Percentiles rank a stretch among this genome's conserved stretches.
phyloP scores from a whole-genome alignment of 1,284 basidiomycete genomes.

The Pisolithus thermaeus region DNA sequence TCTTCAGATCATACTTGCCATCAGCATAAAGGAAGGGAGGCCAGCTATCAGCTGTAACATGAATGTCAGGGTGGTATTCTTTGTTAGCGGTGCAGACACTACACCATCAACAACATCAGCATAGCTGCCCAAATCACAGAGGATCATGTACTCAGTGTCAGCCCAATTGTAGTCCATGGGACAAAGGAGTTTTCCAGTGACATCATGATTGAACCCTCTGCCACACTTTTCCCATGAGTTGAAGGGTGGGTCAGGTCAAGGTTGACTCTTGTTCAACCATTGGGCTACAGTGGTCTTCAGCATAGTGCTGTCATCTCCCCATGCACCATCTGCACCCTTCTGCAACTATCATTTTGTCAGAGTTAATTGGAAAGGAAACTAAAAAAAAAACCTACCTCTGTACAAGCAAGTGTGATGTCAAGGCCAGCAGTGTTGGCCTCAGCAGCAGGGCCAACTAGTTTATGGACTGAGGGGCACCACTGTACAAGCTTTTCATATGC shows the following conservation, averaged over 20 bases:
- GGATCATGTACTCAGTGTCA: slow-evolving; percentile 12
- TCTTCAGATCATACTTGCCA: slow-evolving; percentile 5
- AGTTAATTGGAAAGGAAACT: too few relatives aligned
- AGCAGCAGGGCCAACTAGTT: too few relatives aligned
- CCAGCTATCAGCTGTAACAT: slow-evolving; percentile 13
- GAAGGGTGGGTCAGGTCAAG: slow-evolving; percentile 8
- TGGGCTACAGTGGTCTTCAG: slow-evolving; percentile 11
- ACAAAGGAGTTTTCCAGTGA: slow-evolving; percentile 22
- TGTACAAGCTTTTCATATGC: too few relatives aligned
- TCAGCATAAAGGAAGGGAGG: slow-evolving; percentile 14
- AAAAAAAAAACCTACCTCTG: too few relatives aligned
- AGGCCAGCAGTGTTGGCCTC: too few relatives aligned
- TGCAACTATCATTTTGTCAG: slow-evolving; percentile 5
- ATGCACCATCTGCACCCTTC: slow-evolving; percentile 11
- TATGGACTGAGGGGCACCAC: too few relatives aligned
- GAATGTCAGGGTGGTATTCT: slow-evolving; percentile 10
- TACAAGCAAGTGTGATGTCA: too few relatives aligned
- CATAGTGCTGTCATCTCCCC: slow-evolving; percentile 14
- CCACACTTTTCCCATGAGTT: slow-evolving; percentile 2
- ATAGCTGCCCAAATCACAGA: neutral
- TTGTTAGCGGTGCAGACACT: slow-evolving; percentile 7
- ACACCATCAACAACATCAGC: too few relatives aligned
- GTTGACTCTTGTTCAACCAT: slow-evolving; percentile 17
- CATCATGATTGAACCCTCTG: slow-evolving; percentile 21
- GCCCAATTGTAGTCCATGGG: slow-evolving; percentile 25